These are phyloP conservation scores for Linum trigynum DNA, from an alignment of 345 rosid species.

Conservation along the genomic window DNA sequence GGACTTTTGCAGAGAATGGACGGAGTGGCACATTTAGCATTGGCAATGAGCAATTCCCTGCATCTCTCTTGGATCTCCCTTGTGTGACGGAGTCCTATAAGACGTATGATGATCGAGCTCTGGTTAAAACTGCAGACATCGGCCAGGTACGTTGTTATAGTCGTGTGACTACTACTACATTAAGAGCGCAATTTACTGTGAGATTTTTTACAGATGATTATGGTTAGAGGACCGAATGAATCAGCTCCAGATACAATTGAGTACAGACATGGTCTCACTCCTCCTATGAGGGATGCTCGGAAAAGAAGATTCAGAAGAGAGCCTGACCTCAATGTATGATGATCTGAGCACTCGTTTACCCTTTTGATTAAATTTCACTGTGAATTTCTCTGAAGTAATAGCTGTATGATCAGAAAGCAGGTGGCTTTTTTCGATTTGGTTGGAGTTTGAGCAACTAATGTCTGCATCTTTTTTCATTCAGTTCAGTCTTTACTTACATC, in stretches of 20 bases:
- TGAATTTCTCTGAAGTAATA: not conserved
- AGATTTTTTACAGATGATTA: slow-evolving; percentile 52
- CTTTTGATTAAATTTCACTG: not conserved
- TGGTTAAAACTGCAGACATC: slow-evolving; percentile 86
- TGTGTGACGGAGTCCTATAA: slow-evolving; percentile 86
- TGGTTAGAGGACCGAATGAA: slow-evolving; percentile 86
- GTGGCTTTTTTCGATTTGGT: not conserved
- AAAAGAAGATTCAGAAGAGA: slow-evolving; percentile 94
- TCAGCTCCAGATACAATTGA: slow-evolving; percentile 67
- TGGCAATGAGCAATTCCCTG: slow-evolving; percentile 64
- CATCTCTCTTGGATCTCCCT: slow-evolving; percentile 83
- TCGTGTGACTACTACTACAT: not conserved
- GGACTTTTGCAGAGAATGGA: slow-evolving; percentile 60
- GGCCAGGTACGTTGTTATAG: slow-evolving; percentile 54
- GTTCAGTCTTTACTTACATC: not conserved
- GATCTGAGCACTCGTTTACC: not conserved
- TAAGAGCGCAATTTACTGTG: slow-evolving; percentile 6
- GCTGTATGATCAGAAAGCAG: not conserved
- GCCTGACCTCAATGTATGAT: slow-evolving; percentile 82
- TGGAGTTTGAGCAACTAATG: not conserved
- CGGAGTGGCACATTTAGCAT: slow-evolving; percentile 71
- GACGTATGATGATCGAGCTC: slow-evolving; percentile 77
- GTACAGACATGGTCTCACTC: slow-evolving; percentile 88
- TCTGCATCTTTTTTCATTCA: not conserved
- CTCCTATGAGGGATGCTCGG: slow-evolving; percentile 97